Conservation (phyloP, 83 land plant genomes). For the Larix sibirica region DNA sequence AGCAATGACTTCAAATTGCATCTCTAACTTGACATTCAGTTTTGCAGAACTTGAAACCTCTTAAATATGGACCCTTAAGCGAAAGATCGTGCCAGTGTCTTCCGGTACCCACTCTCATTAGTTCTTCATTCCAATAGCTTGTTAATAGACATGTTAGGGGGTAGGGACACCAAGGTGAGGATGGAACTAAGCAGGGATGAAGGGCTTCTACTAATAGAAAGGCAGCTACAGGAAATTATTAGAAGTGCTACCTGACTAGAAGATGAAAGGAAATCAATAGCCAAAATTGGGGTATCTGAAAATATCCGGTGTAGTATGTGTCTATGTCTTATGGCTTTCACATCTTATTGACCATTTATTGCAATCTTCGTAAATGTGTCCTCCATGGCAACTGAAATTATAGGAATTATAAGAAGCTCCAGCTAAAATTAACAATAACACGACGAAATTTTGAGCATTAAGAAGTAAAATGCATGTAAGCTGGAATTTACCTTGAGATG, state of each 20-base stretch:
- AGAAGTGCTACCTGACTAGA: neutral
- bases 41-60: neutral
- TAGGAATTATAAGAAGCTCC: neutral
- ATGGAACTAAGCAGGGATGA: no score
- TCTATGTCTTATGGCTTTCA: neutral
- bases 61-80: no score
- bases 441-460: neutral
- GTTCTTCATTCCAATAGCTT: no score
- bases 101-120: no score
- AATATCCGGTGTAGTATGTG: neutral
- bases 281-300: neutral
- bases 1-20: neutral
- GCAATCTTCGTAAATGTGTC: no score
- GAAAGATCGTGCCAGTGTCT: no score
- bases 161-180: no score
- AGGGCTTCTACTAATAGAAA: neutral
- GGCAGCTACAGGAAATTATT: neutral
- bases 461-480: neutral
- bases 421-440: neutral
- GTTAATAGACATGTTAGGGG: no score
- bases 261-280: neutral
- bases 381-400: neutral
- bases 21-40: neutral
- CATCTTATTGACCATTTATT: neutral
- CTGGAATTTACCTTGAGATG: slow-evolving; percentile 40